Percentiles rank a stretch among this genome's conserved stretches.
These are phyloP conservation scores for Chimonanthus praecox DNA, from an alignment of 164 flowering plant species.

Conservation along the genomic window DNA sequence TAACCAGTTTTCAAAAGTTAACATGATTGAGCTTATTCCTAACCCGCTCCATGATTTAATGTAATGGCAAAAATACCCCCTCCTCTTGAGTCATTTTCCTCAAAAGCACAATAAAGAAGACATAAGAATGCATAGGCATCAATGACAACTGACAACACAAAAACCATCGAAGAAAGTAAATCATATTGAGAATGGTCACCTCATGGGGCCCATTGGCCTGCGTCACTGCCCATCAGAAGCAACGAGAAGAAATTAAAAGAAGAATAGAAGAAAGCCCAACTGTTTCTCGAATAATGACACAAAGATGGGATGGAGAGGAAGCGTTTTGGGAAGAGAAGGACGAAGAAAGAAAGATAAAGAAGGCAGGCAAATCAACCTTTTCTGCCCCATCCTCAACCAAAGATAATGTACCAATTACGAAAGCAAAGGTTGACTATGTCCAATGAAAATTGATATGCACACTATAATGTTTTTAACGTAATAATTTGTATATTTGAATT, in stretches of 20 bases:
- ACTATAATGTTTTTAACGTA: no score
- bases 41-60: no score
- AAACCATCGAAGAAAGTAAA: neutral
- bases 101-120: neutral
- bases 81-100: neutral
- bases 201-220: neutral
- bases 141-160: neutral
- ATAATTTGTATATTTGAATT: no score
- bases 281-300: neutral
- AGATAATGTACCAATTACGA: no score
- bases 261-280: neutral
- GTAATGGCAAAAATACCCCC: no score
- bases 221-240: neutral
- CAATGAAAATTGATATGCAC: no score
- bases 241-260: neutral
- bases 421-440: no score
- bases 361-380: neutral
- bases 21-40: no score
- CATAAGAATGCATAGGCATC: no score
- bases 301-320: neutral
- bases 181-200: neutral
- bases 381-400: no score
- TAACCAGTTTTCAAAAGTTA: no score
- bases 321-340: neutral
- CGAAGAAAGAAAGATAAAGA: neutral